Evolutionary conservation across 495 filamentous ascomycete species (phyloP), one percentile per base, ranked within the genome.

Genomic region (Hyaloscypha finlandica): DNA sequence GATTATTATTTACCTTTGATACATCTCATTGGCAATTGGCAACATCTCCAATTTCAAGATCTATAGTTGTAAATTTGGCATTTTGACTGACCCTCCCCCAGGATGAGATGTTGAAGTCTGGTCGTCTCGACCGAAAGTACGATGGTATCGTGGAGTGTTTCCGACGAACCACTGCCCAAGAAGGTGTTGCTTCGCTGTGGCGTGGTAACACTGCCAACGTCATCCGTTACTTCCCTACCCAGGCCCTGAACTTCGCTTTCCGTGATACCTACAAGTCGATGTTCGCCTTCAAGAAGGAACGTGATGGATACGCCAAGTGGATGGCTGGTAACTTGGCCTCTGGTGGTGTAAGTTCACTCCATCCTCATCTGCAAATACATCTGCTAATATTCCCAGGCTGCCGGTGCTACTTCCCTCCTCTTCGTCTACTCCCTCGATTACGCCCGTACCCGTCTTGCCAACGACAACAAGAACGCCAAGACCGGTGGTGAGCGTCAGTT

Each of bases 351-450:
- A 81, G 91, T 89, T 62, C 48, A 59, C 53, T 31, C 11, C 25
- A 25, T 8, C 22, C 20, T 45, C 31, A 16, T 8, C 68, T 56
- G n/a, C n/a, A 59, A 30, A 64, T 54, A n/a, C 35, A 48, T 1
- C 9, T n/a, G 66, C 79, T 81, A 74, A 81, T 61, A 22, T 42
- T 63, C 3, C n/a, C 69, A 94, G 91, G 89, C 92, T 79, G 95
- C 95, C 80, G 95, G 95, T 97, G 95, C 95, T 82, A 98, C 95
- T 79, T 99, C 95, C 75, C 93, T 99, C 73, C 92, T 98, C 78
- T 99, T 99, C 88, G 95, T 99, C 87, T 99, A 99, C 92, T 99
- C 95, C 64, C 91, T 99, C 77, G 95, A 99, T 84, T 99, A 97
- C 84, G 95, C 95, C 84, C 95, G 95, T 97, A 99, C 95, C 78